A percentile compares a stretch with the other conserved stretches of the same genome.
Evolutionary conservation across 192 early-diverging fungal species (phyloP).

Genomic region (Coemansia umbellata): DNA sequence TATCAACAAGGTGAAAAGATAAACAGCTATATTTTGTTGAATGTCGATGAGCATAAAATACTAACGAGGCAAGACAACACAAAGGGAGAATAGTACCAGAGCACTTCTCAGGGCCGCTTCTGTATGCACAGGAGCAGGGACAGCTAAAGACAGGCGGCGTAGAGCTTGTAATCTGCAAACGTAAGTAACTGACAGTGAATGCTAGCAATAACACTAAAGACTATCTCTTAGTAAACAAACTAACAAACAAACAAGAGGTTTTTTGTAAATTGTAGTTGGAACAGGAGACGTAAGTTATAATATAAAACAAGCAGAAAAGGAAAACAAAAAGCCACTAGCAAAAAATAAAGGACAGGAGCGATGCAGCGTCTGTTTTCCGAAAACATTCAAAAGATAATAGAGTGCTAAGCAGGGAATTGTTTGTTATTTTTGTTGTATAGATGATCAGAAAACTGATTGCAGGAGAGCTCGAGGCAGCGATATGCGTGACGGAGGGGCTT

Average conservation of each 20-base stretch:
- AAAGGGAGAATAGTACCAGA: conserved; percentile 55
- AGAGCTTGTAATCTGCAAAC: conserved; percentile 56
- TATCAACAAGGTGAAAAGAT: not conserved
- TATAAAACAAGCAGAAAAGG: not conserved
- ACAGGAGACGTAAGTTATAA: conserved; percentile 52
- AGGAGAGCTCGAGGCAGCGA: conserved; percentile 72
- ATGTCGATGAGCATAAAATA: not conserved
- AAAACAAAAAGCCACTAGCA: not conserved
- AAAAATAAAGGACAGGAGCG: not conserved
- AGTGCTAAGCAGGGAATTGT: not conserved
- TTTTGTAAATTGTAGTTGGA: conserved; percentile 29
- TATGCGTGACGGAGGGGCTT: conserved; percentile 84
- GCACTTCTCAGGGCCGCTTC: conserved; percentile 71
- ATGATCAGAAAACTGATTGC: conserved; percentile 68
- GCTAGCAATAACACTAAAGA: too few relatives aligned
- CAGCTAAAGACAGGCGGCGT: conserved; percentile 55
- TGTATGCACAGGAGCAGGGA: conserved; percentile 58
- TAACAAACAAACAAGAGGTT: too few relatives aligned
- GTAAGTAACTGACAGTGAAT: too few relatives aligned
- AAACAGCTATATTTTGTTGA: not conserved
- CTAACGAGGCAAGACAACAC: not conserved
- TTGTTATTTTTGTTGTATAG: conserved; percentile 21
- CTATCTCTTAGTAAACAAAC: too few relatives aligned
- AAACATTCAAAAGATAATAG: not conserved
- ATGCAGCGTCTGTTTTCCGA: too few relatives aligned